Base-by-base conservation (phyloP, 2,329 filamentous ascomycete genomes). In the Cercospora sesami region DNA sequence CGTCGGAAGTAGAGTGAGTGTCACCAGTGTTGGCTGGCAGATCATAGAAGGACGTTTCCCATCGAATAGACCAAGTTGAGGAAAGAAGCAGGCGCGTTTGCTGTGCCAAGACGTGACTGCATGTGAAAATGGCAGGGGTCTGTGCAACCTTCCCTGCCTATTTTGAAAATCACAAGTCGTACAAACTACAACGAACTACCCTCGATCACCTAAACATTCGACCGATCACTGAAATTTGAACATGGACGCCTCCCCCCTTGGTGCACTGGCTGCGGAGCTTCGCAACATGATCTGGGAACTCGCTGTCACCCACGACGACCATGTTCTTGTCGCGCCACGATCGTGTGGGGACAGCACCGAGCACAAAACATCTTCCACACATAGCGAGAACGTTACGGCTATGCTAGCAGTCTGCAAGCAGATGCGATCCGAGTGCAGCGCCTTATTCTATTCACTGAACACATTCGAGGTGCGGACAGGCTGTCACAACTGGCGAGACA, bases 261-360 rank as follows among this genome's bases (percentile, higher is more conserved):
- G 36, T 12, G 12, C 4, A 8, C 33, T 18, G 31, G n/a, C 31
- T 18, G n/a, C 59, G 14, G 59, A 39, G 59, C 30, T 61, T 39
- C 59, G 59, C 8, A 21, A 7, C 21, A 39, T 26, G 59, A 36
- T 42, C 12, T 57, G 53, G 53, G 23, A 57, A 28, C 23, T 28
- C 1, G 59, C 18, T 0, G 14, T 61, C 39, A 26, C 33, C 31
- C 33, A 36, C 58, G 30, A 36, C 58, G 14, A 28, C n/a, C n/a
- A 39, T 33, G 4, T 60, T 31, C 31, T 59, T 9, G 51, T 58
- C 51, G 36, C 21, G 21, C 63, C 18, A 42, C 8, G 36, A 9
- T 23, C 39, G 48, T 33, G 31, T 53, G 63, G 36, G 10, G 36
- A 51, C 55, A 60, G 12, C 33, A 60, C 42, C n/a, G 33, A 64